Evolutionary conservation across 352 stramenopile species (phyloP), one percentile per base, ranked within the genome.

Genomic region (Blastocystis sp.): DNA sequence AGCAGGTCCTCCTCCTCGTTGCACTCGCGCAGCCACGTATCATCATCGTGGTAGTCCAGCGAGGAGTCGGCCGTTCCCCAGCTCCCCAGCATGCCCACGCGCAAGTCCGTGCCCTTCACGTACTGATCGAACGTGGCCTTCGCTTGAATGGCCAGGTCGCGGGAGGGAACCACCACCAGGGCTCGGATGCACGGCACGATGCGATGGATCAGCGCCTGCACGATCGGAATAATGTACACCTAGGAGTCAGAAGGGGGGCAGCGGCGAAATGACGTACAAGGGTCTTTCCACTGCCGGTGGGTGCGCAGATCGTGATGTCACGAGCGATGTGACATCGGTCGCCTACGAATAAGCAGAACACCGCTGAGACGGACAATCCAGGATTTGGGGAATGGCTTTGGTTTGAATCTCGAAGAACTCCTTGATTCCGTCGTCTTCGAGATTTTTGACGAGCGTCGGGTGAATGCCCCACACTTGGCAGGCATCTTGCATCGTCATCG

Each of bases 391-490:
- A 88, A 88, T 78, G 1, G 78, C 78, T 67, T 60, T 76, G 0
- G 78, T 88, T n/a, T 88, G 78, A 45, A 88, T 88, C 61, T 88
- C 78, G 62, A 88, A 88, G 28, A 88, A 88, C 21, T 76, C 78
- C 17, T 41, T 59, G 10, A 88, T 76, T 88, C 78, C 78, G 19
- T 88, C 78, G 34, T 62, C 70, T 38, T 60, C 28, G 19, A 88
- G 62, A n/a, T 88, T 88, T 9, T 76, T 74, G 65, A 52, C 40
- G 10, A 88, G n/a, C 17, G 48, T 61, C 2, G 78, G 43, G 66
- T 53, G 17, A n/a, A 88, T 69, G 1, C 62, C 66, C 78, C 78
- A 88, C 41, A 21, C 56, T n/a, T 77, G 17, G 48, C 78, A 88
- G 4, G 56, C 78, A 43, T 88, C 74, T 56, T 67, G 17, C 17